phyloP scores from a whole-genome alignment of 371 early-diverging fungal species.

The Mortierella sp. region DNA sequence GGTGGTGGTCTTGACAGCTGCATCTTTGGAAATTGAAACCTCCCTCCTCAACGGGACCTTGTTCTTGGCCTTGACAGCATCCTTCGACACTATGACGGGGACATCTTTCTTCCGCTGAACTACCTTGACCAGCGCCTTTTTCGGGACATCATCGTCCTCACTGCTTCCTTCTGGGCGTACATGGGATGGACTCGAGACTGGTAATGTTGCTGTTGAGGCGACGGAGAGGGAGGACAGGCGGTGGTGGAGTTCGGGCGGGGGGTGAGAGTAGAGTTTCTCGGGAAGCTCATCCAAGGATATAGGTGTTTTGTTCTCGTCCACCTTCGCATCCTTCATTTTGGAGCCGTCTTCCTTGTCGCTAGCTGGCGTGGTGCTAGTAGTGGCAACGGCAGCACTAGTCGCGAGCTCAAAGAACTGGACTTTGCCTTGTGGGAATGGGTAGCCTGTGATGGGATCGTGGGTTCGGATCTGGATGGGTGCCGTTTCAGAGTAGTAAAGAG shows the following conservation, averaged over 20 bases:
- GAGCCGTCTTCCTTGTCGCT: not conserved
- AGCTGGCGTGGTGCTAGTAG: no score
- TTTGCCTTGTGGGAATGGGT: not conserved
- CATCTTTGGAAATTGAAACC: not conserved
- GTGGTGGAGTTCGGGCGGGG: not conserved
- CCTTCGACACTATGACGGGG: not conserved
- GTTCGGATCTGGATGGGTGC: slow-evolving; percentile 12
- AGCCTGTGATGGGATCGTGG: not conserved
- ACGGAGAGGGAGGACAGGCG: not conserved
- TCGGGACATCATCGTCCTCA: not conserved
- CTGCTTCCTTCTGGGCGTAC: not conserved
- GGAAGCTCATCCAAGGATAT: not conserved
- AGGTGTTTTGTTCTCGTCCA: not conserved
- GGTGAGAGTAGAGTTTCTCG: not conserved
- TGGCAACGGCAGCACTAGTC: not conserved
- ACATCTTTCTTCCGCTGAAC: not conserved
- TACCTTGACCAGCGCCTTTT: not conserved
- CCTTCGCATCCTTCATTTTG: not conserved
- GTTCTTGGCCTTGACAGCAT: not conserved
- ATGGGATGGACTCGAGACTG: not conserved
- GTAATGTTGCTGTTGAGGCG: not conserved
- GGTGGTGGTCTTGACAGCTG: no score
- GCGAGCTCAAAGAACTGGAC: slow-evolving; percentile 3
- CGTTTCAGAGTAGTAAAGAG: slow-evolving; percentile 1
- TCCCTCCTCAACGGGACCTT: not conserved